Conservation (phyloP, 2,329 filamentous ascomycete genomes). For the Alternaria sp. region DNA sequence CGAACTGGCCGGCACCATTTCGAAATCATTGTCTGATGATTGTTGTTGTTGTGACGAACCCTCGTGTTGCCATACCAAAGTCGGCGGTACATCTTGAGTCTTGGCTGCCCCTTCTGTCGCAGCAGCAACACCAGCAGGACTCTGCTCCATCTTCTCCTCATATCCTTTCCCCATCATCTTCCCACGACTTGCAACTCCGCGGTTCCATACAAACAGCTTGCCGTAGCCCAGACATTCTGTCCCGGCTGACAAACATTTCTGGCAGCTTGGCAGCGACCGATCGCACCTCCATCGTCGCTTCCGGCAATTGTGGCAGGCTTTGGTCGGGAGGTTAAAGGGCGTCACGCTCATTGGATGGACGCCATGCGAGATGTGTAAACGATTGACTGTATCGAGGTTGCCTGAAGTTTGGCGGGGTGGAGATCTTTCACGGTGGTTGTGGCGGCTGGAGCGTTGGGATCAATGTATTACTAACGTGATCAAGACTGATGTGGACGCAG, state of each 20-base stretch:
- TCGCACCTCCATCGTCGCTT: slow-evolving; percentile 69
- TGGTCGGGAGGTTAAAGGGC: slow-evolving; percentile 44
- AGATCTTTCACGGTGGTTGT: slow-evolving; percentile 23
- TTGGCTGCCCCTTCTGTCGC: slow-evolving; percentile 38
- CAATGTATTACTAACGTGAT: slow-evolving; percentile 23
- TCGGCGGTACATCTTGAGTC: slow-evolving; percentile 26
- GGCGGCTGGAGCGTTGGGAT: slow-evolving; percentile 21
- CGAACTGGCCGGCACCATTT: neutral
- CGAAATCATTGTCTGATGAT: neutral
- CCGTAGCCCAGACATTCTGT: slow-evolving; percentile 70
- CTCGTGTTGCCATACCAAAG: slow-evolving; percentile 30
- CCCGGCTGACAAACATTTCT: slow-evolving; percentile 66
- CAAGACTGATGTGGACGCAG: slow-evolving; percentile 12
- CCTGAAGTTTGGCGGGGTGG: slow-evolving; percentile 7
- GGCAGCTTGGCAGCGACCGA: slow-evolving; percentile 66
- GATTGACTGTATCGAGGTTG: slow-evolving; percentile 32
- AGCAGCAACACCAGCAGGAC: slow-evolving; percentile 3
- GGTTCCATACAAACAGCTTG: slow-evolving; percentile 68
- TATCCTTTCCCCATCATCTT: slow-evolving; percentile 65
- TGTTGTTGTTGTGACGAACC: slow-evolving; percentile 13
- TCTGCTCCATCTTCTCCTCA: slow-evolving; percentile 43
- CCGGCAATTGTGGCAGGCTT: slow-evolving; percentile 69
- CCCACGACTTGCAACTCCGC: slow-evolving; percentile 61
- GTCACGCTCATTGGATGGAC: slow-evolving; percentile 44
- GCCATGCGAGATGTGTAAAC: slow-evolving; percentile 43